Base-by-base conservation (phyloP, 192 early-diverging fungal species). In the Spizellomyces sp. region DNA sequence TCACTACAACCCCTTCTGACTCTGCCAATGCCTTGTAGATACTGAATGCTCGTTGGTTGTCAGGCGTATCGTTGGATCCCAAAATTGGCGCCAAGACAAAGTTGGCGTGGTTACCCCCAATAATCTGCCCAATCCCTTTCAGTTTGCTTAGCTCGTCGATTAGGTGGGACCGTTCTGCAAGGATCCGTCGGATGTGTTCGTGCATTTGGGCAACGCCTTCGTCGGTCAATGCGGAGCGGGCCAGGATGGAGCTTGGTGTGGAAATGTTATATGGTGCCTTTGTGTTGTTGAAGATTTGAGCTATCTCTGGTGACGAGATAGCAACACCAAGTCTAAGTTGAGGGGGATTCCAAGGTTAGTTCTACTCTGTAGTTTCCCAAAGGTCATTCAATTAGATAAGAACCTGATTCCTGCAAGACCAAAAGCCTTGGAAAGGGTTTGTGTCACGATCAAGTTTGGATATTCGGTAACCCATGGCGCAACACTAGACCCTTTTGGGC, bases 261-360 rank as follows among this genome's bases (percentile, higher is more conserved):
- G 91, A 93, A 58, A 99, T 92, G 77, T 96, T 99, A 84, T 99
- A 99, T 8, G 98, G 98, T 19, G 98, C 98, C 81, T 99, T 99
- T 65, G 96, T 90, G 48, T 94, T 96, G 84, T 99, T 99, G 80
- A 99, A 86, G 64, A 95, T 86, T 15, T 77, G 74, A n/a, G 97
- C 91, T 63, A 98, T 82, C 68, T 90, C 87, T 12, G 90, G 86
- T 57, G 91, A 77, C 8, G 90, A 88, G 64, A 96, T 91, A 12
- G 91, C 88, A 50, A 98, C 82, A 17, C 98, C 98, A 52, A 98
- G 74, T 64, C 93, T 92, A 75, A 9, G 17, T 36, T 22, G 27
- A 36, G 27, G 27, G 27, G 3, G 27, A 36, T 36, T 36, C 3
- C 52, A 54, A 19, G 15, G 52, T 54, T 19, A 54, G 52, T n/a